Percentiles rank a stretch among this genome's conserved stretches.
Evolutionary conservation across 2,329 filamentous ascomycete species (phyloP).

Genomic region (Cryphonectria carpinicola): DNA sequence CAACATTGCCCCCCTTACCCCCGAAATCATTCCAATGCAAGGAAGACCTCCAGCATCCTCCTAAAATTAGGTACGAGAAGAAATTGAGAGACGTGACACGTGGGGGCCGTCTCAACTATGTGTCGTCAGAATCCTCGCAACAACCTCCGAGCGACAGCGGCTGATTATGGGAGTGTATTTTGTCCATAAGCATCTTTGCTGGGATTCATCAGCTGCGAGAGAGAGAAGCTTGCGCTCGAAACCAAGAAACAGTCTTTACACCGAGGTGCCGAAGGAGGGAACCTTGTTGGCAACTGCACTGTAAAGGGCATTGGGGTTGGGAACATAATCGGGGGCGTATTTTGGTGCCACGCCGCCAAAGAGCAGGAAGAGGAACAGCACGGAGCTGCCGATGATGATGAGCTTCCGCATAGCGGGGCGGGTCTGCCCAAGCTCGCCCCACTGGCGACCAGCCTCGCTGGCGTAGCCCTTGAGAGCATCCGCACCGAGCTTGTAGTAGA

Average conservation of each 20-base stretch:
- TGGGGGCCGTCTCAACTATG: constrained; percentile 1
- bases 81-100: not conserved
- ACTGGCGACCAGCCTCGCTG: constrained; percentile 72
- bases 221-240: not conserved
- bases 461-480: constrained; percentile 84
- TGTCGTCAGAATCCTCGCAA: not conserved
- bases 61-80: constrained; percentile 15
- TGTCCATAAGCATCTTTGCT: not conserved
- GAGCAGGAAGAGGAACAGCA: constrained; percentile 70
- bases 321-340: constrained; percentile 55
- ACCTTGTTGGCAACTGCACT: constrained; percentile 55
- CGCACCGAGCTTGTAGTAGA: constrained; percentile 84
- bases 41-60: constrained; percentile 11
- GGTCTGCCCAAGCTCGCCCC: constrained; percentile 82
- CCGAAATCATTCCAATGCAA: not conserved
- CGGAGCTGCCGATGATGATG: constrained; percentile 66
- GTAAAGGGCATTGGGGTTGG: constrained; percentile 53
- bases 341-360: constrained; percentile 69
- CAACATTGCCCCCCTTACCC: not conserved
- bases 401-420: constrained; percentile 80
- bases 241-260: not conserved
- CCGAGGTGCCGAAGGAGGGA: constrained; percentile 19
- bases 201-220: not conserved
- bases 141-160: not conserved
- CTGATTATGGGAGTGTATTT: too few species aligned